A percentile compares a stretch with the other conserved stretches of the same genome.
These are phyloP conservation scores for Henckelia pumila DNA, from an alignment of 257 asterid genomes.

Conservation along the genomic window DNA sequence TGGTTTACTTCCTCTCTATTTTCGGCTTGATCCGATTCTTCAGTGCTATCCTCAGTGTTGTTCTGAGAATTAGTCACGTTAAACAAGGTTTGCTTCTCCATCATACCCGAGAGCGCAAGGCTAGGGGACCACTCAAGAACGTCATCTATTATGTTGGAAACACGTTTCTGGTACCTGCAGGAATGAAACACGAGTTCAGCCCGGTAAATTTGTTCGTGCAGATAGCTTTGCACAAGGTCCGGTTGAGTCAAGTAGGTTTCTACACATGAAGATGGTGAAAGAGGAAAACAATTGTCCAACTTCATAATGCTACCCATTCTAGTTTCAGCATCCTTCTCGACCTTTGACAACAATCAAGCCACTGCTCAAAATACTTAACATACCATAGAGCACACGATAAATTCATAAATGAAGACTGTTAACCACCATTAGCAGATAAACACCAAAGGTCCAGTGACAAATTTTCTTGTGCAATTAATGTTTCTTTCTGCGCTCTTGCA, in stretches of 20 bases:
- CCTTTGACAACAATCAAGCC: neutral
- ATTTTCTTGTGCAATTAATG: neutral
- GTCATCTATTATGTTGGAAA: constrained; percentile 90
- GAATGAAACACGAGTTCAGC: constrained; percentile 1
- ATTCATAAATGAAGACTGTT: neutral
- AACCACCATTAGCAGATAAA: neutral
- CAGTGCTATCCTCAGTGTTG: constrained; percentile 47
- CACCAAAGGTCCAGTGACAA: neutral
- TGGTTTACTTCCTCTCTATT: constrained; percentile 33
- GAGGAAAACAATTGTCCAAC: neutral
- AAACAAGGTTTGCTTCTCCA: constrained; percentile 65
- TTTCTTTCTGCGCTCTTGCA: neutral
- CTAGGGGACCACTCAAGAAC: constrained; percentile 98
- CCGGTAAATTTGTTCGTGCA: neutral
- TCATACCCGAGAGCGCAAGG: constrained; percentile 90
- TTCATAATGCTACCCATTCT: neutral
- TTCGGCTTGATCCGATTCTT: constrained; percentile 28
- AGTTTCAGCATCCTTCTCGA: neutral
- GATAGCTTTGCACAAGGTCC: neutral
- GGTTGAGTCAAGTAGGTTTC: neutral
- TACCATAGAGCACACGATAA: neutral
- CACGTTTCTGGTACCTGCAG: constrained; percentile 93
- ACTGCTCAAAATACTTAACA: neutral
- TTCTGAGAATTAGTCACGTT: constrained; percentile 51
- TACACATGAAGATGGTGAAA: neutral